Conservation (phyloP, 257 asterid species). For the Ajuga chamaepitys region DNA sequence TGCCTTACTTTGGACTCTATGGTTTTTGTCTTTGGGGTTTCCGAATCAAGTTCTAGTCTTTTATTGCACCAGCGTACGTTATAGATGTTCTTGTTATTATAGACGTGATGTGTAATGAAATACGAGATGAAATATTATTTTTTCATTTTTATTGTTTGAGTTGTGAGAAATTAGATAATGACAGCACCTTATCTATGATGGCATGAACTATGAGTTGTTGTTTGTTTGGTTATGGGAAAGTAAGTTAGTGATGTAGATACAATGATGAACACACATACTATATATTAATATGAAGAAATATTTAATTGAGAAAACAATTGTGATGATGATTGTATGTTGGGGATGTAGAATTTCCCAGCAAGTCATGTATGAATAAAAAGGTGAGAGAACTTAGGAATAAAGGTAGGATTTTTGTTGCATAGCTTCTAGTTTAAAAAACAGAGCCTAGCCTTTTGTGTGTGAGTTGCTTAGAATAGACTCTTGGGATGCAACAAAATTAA, state of each 20-base stretch:
- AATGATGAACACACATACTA: conserved; percentile 8
- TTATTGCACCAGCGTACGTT: not conserved
- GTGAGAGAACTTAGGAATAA: conserved; percentile 21
- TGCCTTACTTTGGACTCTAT: conserved; percentile 27
- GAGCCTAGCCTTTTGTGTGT: not conserved
- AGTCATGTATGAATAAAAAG: conserved; percentile 19
- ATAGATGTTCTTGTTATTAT: not conserved
- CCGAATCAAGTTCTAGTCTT: conserved; percentile 4
- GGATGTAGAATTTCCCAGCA: not conserved
- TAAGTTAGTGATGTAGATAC: not conserved
- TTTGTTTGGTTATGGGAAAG: not conserved
- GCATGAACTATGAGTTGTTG: not conserved
- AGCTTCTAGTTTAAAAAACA: conserved; percentile 24
- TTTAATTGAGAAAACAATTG: no score
- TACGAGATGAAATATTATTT: not conserved
- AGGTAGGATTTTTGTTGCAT: conserved; percentile 11
- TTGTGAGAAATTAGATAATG: not conserved
- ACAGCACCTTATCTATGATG: conserved; percentile 3
- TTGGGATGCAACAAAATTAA: not conserved
- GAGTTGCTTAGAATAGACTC: conserved; percentile 32
- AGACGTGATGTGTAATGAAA: not conserved
- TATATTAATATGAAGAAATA: no score
- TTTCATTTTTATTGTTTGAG: not conserved
- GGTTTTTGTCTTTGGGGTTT: conserved; percentile 18
- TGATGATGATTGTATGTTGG: no score